Conservation (phyloP, 805 yeast species). For the Yarrowia osloensis region DNA sequence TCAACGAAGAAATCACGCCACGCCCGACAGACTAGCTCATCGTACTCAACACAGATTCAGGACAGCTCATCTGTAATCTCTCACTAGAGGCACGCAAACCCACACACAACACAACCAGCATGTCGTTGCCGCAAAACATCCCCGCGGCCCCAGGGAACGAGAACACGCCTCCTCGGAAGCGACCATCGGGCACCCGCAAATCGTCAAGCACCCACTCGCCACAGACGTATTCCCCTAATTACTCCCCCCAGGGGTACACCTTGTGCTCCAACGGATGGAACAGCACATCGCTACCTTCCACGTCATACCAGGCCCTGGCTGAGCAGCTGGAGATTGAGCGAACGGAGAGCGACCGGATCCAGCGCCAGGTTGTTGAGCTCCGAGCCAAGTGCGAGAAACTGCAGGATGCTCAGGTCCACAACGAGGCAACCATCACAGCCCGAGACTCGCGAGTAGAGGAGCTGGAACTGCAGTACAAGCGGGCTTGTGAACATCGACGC, state of each 20-base stretch:
- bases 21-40: background rate
- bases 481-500: conserved; percentile 16
- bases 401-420: conserved; percentile 21
- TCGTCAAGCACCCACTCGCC: conserved; percentile 15
- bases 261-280: conserved; percentile 29
- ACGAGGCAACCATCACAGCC: conserved; percentile 16
- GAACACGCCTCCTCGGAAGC: conserved; percentile 8
- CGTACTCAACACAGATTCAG: background rate
- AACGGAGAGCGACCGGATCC: conserved; percentile 18
- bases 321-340: conserved; percentile 30
- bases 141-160: conserved; percentile 19
- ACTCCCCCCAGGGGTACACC: conserved; percentile 24
- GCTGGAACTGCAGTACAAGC: conserved; percentile 22
- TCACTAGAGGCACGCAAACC: background rate
- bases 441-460: conserved; percentile 8
- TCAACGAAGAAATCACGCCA: background rate
- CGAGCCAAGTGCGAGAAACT: conserved; percentile 21
- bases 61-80: background rate
- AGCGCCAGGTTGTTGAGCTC: conserved; percentile 16
- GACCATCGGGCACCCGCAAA: conserved; percentile 6
- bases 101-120: background rate
- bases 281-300: conserved; percentile 9
- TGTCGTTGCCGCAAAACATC: conserved; percentile 15
- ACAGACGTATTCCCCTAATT: conserved; percentile 20
- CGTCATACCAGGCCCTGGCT: conserved; percentile 7